Conservation (phyloP, 2,329 filamentous ascomycete genomes). For the Geosmithia flava region DNA sequence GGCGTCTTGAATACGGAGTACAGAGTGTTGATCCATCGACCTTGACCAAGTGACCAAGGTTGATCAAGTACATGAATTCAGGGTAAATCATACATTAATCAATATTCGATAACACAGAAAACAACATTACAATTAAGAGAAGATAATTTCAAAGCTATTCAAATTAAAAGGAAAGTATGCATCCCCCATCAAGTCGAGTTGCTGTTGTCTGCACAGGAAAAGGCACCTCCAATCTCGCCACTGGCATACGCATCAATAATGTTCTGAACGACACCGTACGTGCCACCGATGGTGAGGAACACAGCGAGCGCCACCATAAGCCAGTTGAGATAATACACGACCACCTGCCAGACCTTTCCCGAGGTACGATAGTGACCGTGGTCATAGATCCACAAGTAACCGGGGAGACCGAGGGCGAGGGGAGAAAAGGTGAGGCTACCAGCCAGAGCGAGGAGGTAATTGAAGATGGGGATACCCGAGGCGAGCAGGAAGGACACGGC, state of each 20-base stretch:
- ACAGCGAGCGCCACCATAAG: slow-evolving; percentile 19
- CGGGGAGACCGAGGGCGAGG: slow-evolving; percentile 19
- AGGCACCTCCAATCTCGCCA: slow-evolving; percentile 29
- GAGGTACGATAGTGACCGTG: slow-evolving; percentile 16
- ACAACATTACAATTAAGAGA: no score
- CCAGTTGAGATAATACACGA: slow-evolving; percentile 20
- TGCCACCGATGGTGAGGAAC: slow-evolving; percentile 26
- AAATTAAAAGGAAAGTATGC: no score
- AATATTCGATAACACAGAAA: no score
- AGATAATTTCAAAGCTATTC: no score
- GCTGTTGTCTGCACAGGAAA: slow-evolving; percentile 32
- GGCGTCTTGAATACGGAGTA: no score
- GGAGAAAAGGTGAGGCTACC: slow-evolving; percentile 21
- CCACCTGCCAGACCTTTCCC: slow-evolving; percentile 11
- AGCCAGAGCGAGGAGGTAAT: slow-evolving; percentile 18
- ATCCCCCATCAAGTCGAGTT: slow-evolving; percentile 15
- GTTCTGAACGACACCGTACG: slow-evolving; percentile 30
- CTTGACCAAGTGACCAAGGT: no score
- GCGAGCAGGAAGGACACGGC: slow-evolving; percentile 17
- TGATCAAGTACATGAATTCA: no score
- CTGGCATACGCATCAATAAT: slow-evolving; percentile 36
- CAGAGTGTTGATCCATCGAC: no score
- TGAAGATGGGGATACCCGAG: slow-evolving; percentile 20
- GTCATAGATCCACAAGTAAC: slow-evolving; percentile 22
- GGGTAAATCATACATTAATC: no score